phyloP scores from a whole-genome alignment of 75 land plant species.

The Sequoia sempervirens region DNA sequence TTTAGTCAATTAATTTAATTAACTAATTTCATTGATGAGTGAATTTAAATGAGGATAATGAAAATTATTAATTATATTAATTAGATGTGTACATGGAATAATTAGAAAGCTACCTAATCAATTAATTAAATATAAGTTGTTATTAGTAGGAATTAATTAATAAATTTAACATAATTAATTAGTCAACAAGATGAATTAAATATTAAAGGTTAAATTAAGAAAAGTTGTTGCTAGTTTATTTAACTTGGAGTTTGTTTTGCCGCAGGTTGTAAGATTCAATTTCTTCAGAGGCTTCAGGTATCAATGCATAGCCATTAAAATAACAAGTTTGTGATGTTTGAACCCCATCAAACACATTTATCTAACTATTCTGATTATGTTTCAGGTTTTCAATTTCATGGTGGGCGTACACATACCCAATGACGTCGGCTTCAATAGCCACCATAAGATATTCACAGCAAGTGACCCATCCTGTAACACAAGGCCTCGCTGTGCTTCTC shows the following conservation, averaged over 20 bases:
- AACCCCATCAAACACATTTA: too few species aligned
- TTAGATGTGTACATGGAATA: too few species aligned
- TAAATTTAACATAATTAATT: too few species aligned
- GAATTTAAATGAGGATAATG: too few species aligned
- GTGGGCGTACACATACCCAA: slow-evolving; percentile 99
- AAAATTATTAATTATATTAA: too few species aligned
- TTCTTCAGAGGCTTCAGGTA: slow-evolving; percentile 87
- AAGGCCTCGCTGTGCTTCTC: slow-evolving; percentile 57
- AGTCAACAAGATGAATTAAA: too few species aligned
- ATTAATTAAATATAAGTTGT: not conserved
- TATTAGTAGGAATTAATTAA: too few species aligned
- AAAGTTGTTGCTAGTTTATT: not conserved
- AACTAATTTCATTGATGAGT: too few species aligned
- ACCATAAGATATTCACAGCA: slow-evolving; percentile 71
- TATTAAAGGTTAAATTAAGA: too few species aligned
- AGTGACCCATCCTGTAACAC: slow-evolving; percentile 44
- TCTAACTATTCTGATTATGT: not conserved
- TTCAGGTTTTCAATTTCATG: slow-evolving; percentile 90
- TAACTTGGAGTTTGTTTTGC: not conserved
- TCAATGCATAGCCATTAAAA: not conserved
- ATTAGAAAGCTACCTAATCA: too few species aligned
- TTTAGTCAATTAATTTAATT: too few species aligned
- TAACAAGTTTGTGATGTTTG: not conserved
- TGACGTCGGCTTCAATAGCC: slow-evolving; percentile 82
- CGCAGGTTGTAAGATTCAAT: slow-evolving; percentile 72